Evolutionary conservation across 2,329 filamentous ascomycete genomes (phyloP), one percentile per base, ranked within the genome.

Genomic region (Cytospora schulzeri): DNA sequence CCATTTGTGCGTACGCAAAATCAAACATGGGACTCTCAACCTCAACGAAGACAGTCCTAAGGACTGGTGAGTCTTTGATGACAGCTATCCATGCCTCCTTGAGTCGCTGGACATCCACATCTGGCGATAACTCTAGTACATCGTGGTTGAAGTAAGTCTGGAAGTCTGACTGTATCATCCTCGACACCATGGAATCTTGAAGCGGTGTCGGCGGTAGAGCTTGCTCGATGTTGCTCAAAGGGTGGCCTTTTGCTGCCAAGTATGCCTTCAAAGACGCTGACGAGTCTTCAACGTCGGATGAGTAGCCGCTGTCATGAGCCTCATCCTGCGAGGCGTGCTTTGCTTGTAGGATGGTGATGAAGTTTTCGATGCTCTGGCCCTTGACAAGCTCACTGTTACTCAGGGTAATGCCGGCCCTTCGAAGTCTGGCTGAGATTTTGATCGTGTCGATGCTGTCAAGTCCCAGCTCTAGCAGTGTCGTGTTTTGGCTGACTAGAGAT

Each of bases 401-500:
- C 14, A 96, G 74, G 0, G 78, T 73, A 24, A 95, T 77, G 0
- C 83, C 84, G 5, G 77, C 76, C 53, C 82, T 84, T 68, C 85
- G 90, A 2, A 97, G 80, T 60, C 87, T 84, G 0, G 92, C 88
- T 0, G 91, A 90, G 0, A 97, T 78, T 70, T 92, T 96, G 74
- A 97, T 94, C 1, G 90, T 85, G 75, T 97, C 93, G 64, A 97
- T 96, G 71, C 93, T 97, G 78, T 97, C 94, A 8, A 97, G 82
- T 0, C 93, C 93, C 35, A 97, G 82, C 69, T 94, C 88, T 48
- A 96, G 88, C 14, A 97, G 85, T 0, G 89, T 89, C 0, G 86
- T 86, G 8, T 80, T 76, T 59, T 85, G 83, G 1, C 77, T 74
- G 45, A 97, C 78, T 0, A 81, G 76, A 1, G 80, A 73, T 3